A percentile compares a stretch with the other conserved stretches of the same genome.
Conservation (phyloP, 768 basidiomycete genomes). For the Coprinopsis strossmayeri region DNA sequence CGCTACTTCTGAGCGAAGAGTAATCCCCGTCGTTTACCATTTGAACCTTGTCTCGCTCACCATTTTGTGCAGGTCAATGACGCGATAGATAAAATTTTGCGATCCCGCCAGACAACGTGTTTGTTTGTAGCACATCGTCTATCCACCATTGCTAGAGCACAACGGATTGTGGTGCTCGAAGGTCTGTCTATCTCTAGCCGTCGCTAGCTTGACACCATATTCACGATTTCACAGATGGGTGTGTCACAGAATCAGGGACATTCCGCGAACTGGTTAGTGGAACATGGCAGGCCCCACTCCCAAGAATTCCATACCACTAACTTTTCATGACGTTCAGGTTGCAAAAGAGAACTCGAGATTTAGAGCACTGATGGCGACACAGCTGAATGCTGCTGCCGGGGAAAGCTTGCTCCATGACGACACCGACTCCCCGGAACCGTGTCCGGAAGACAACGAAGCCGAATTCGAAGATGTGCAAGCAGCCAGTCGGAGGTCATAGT, state of each 20-base stretch:
- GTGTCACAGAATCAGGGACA: slow-evolving; percentile 75
- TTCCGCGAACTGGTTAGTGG: slow-evolving; percentile 66
- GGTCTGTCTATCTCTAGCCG: slow-evolving; percentile 29
- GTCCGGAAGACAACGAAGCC: slow-evolving; percentile 12
- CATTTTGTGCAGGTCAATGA: slow-evolving; percentile 60
- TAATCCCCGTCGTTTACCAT: slow-evolving; percentile 26
- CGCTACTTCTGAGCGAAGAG: slow-evolving; percentile 81
- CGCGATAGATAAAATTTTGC: slow-evolving; percentile 83
- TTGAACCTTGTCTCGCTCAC: background rate
- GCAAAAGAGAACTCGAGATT: slow-evolving; percentile 70
- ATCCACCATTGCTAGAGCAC: slow-evolving; percentile 86
- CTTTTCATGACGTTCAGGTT: no score
- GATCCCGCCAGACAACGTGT: slow-evolving; percentile 76
- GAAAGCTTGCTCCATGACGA: slow-evolving; percentile 18
- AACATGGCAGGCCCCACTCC: no score
- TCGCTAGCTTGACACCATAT: background rate
- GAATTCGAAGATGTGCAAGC: slow-evolving; percentile 7
- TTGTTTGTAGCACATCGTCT: slow-evolving; percentile 85
- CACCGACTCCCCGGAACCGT: slow-evolving; percentile 1
- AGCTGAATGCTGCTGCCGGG: slow-evolving; percentile 50
- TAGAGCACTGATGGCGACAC: slow-evolving; percentile 84
- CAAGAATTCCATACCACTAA: no score
- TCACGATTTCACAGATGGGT: slow-evolving; percentile 45
- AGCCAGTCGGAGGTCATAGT: background rate
- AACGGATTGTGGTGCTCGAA: slow-evolving; percentile 86